Evolutionary conservation across 495 filamentous ascomycete genomes (phyloP), one percentile per base, ranked within the genome.

Genomic region (Neurospora sp.): DNA sequence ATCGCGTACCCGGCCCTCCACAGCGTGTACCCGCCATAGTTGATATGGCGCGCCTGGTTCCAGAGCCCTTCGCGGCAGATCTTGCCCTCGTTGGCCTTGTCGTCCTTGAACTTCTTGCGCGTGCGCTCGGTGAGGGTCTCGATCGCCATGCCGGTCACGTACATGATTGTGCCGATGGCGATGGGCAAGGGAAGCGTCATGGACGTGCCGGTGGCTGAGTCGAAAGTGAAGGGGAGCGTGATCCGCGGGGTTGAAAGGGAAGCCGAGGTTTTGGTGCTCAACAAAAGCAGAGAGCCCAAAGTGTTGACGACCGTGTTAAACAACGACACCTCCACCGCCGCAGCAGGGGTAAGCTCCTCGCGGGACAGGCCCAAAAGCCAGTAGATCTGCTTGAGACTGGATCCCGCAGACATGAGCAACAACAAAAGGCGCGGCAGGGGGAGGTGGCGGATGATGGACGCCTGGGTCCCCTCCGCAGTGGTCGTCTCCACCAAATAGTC

Each of bases 21-120:
- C 4, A 90, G 39, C 1, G 86, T 85, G 76, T 88, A 90, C 14
- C 80, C 87, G 35, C 84, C 84, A 75, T 90, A 91, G 66, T 91
- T 90, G 77, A 88, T 82, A 72, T 91, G 88, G n/a, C 87, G 84
- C 5, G 87, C 86, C 75, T 85, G 75, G 3, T 77, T 74, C 82
- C 85, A 90, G 39, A 89, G 75, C 1, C 89, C 89, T 2, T 79
- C 83, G 37, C 80, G 83, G 74, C 85, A 89, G 3, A 86, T 79
- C 80, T 87, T 87, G 23, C 88, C 88, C 72, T 84, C 80, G 78
- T 90, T 90, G 74, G 80, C 81, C 8, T 83, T 79, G 31, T 84
- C 79, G 23, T 79, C 74, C 79, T 90, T 90, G 82, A 90, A 90
- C 2, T 60, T 49, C 74, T 81, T 84, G 20, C 88, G 82, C 80